Conservation (phyloP, 345 rosid genomes). For the Syzygium aqueum region DNA sequence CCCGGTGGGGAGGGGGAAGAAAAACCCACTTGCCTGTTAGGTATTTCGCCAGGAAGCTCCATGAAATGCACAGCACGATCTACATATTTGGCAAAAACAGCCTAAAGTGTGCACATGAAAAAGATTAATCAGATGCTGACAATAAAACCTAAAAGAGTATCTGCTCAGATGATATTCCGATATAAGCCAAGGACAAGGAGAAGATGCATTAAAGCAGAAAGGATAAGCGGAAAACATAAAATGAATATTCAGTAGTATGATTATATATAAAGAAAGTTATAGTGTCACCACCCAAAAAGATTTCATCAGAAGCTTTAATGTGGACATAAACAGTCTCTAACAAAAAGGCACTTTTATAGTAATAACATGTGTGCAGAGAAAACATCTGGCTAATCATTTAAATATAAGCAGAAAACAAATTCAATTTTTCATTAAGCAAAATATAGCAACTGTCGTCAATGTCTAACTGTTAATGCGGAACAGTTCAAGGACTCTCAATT, state of each 20-base stretch:
- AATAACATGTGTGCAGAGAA: neutral
- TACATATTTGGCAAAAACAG: conserved; percentile 77
- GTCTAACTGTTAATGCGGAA: neutral
- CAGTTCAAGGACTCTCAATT: neutral
- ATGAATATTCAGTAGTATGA: neutral
- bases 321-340: neutral
- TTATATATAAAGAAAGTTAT: neutral
- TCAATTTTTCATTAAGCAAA: neutral
- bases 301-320: neutral
- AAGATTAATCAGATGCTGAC: neutral
- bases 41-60: conserved; percentile 99
- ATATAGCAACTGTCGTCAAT: neutral
- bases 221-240: neutral
- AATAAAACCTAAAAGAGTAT: neutral
- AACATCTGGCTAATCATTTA: neutral
- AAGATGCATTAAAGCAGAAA: neutral
- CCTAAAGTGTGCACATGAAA: conserved; percentile 28
- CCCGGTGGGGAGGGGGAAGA: neutral
- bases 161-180: neutral
- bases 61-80: conserved; percentile 97
- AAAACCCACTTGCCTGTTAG: conserved; percentile 61
- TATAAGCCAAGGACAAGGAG: neutral
- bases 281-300: neutral
- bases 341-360: neutral
- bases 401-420: neutral